Base-by-base conservation (phyloP, 2,329 filamentous ascomycete species). In the Aspergillus sp. region DNA sequence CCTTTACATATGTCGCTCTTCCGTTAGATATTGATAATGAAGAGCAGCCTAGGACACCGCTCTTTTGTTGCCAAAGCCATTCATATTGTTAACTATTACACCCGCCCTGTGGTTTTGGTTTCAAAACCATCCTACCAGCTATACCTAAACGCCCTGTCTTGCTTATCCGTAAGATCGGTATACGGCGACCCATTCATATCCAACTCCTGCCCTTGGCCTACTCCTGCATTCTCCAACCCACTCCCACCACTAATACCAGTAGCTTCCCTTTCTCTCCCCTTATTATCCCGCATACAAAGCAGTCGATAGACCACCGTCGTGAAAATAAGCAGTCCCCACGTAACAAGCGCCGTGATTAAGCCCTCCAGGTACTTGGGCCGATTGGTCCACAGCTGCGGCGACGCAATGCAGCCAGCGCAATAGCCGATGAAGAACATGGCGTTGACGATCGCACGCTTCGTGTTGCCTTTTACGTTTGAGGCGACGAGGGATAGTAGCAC, bases 401-500 rank as follows among this genome's bases (percentile, higher is more conserved):
- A 68, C 0, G 70, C 78, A 52, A 81, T 80, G 62, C 77, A 78
- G 1, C 77, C 79, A 4, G 73, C 75, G 44, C 76, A 79, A 62
- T 82, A 82, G 0, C 77, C 79, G 24, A 82, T 78, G 66, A 82
- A 82, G 66, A 81, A 82, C 64, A 81, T 72, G 5, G 76, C 73
- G 51, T 77, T 80, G 27, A 80, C 75, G 3, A 78, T 69, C 8
- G 79, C 70, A 3, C 77, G 75, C 62, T 82, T 83, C 1, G 80
- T 82, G 64, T 82, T 82, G 0, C 81, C 80, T 51, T 80, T 79
- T 24, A 82, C 74, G 54, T 82, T 82, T 3, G 79, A 82, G 0
- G 79, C 79, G 1, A 70, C 73, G 1, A 82, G 71, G 1, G 72
- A 76, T 8, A 81, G 70, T 1, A 79, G 70, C 20, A 79, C 74